Conservation (phyloP, 371 early-diverging fungal species). For the Dichotomocladium elegans region DNA sequence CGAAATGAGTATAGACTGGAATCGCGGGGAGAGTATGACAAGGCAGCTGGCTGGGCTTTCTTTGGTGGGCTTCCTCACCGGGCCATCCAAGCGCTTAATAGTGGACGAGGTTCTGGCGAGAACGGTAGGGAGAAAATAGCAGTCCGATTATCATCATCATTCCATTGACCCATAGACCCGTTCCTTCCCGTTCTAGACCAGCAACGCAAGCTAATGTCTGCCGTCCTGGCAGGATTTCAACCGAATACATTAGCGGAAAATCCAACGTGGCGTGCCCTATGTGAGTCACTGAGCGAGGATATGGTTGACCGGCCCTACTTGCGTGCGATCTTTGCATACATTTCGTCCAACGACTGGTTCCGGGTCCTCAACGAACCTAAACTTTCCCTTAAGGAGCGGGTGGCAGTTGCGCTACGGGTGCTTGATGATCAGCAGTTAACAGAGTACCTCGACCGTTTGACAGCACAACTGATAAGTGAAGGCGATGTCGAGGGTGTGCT, state of each 20-base stretch:
- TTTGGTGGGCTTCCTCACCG: constrained; percentile 74
- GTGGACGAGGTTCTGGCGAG: constrained; percentile 22
- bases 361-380: constrained; percentile 58
- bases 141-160: no score
- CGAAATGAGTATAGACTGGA: constrained; percentile 75
- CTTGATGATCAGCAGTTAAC: constrained; percentile 68
- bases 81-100: constrained; percentile 70
- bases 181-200: constrained; percentile 70
- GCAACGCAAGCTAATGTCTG: constrained; percentile 72
- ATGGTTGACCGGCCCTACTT: constrained; percentile 70
- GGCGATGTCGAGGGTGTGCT: constrained; percentile 76
- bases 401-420: constrained; percentile 75
- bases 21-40: constrained; percentile 62
- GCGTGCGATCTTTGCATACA: constrained; percentile 74
- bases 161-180: no score
- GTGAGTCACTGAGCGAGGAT: constrained; percentile 55
- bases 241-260: constrained; percentile 23
- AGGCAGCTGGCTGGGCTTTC: constrained; percentile 84
- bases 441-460: constrained; percentile 44
- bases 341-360: constrained; percentile 73
- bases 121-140: constrained; percentile 50
- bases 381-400: constrained; percentile 67
- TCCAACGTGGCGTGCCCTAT: constrained; percentile 62
- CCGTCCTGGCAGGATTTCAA: constrained; percentile 67
- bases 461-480: constrained; percentile 40